A percentile compares a stretch with the other conserved stretches of the same genome.
These are phyloP conservation scores for Lasiodiplodia citricola DNA, from an alignment of 2,329 filamentous ascomycete genomes.

Conservation along the genomic window DNA sequence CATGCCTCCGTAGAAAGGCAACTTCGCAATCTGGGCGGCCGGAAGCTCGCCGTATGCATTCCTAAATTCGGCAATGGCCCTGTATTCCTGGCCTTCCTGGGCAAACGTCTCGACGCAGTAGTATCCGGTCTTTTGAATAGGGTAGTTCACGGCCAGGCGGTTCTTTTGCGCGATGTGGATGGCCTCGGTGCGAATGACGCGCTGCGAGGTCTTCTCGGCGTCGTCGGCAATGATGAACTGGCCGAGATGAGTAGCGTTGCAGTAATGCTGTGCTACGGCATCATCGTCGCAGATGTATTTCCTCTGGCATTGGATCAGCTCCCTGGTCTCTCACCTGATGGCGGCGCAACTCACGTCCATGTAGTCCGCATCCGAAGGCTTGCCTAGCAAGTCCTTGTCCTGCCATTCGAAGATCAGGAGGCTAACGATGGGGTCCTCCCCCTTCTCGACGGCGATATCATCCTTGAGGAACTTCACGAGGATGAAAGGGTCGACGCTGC, in stretches of 20 bases:
- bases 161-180: slow-evolving; percentile 74
- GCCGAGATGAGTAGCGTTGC: slow-evolving; percentile 78
- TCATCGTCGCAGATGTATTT: slow-evolving; percentile 78
- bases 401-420: slow-evolving; percentile 94
- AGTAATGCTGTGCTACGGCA: slow-evolving; percentile 71
- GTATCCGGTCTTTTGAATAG: slow-evolving; percentile 88
- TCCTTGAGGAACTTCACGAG: slow-evolving; percentile 76
- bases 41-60: slow-evolving; percentile 97
- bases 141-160: slow-evolving; percentile 76
- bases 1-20: slow-evolving; percentile 95
- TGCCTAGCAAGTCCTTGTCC: slow-evolving; percentile 79
- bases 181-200: slow-evolving; percentile 77
- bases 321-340: slow-evolving; percentile 33
- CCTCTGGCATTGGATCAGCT: slow-evolving; percentile 51
- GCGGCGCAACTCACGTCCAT: slow-evolving; percentile 35
- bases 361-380: slow-evolving; percentile 50
- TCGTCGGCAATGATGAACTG: slow-evolving; percentile 83
- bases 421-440: slow-evolving; percentile 75
- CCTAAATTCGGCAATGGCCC: slow-evolving; percentile 84
- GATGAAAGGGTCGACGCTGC: slow-evolving; percentile 86
- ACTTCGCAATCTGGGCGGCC: slow-evolving; percentile 92
- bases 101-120: slow-evolving; percentile 87
- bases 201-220: slow-evolving; percentile 72
- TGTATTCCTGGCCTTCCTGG: slow-evolving; percentile 72
- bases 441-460: slow-evolving; percentile 40